Conservation (phyloP, 345 rosid genomes). For the Brassica juncea region DNA sequence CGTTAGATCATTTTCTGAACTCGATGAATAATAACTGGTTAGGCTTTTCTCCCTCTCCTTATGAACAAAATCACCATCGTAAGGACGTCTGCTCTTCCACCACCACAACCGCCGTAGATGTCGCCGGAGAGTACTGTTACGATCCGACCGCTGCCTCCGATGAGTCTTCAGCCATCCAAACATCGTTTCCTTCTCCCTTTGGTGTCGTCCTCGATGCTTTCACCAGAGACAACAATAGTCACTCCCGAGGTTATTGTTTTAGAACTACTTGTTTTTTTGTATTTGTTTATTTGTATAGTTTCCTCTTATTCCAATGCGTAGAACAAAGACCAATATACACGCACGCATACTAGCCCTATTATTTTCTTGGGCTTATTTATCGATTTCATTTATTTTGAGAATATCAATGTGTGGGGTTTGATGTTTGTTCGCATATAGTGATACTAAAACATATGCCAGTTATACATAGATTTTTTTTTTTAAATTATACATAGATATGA, state of each 20-base stretch:
- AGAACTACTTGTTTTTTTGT: not conserved
- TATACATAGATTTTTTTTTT: not conserved
- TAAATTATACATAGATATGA: not conserved
- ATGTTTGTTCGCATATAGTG: constrained; percentile 16
- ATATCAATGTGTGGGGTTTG: constrained; percentile 18
- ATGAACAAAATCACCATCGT: constrained; percentile 46
- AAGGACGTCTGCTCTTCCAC: constrained; percentile 36
- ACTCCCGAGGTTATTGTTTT: constrained; percentile 60
- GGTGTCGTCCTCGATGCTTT: constrained; percentile 64
- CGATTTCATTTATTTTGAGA: constrained; percentile 11
- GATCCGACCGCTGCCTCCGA: constrained; percentile 46
- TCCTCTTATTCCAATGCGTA: constrained; percentile 37
- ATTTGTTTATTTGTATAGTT: not conserved
- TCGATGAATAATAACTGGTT: constrained; percentile 69
- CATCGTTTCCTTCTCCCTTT: constrained; percentile 51
- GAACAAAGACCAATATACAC: constrained; percentile 41
- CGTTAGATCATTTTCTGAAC: constrained; percentile 4
- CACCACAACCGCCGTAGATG: constrained; percentile 44
- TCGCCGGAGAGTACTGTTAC: constrained; percentile 53
- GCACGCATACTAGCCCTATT: constrained; percentile 24
- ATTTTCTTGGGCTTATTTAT: not conserved
- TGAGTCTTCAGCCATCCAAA: constrained; percentile 44
- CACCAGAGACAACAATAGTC: constrained; percentile 53
- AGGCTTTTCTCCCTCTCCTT: constrained; percentile 79
- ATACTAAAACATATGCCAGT: not conserved